Evolutionary conservation across 139 green algal species (phyloP), one percentile per base, ranked within the genome.

Genomic region (Coccomyxa sp.): DNA sequence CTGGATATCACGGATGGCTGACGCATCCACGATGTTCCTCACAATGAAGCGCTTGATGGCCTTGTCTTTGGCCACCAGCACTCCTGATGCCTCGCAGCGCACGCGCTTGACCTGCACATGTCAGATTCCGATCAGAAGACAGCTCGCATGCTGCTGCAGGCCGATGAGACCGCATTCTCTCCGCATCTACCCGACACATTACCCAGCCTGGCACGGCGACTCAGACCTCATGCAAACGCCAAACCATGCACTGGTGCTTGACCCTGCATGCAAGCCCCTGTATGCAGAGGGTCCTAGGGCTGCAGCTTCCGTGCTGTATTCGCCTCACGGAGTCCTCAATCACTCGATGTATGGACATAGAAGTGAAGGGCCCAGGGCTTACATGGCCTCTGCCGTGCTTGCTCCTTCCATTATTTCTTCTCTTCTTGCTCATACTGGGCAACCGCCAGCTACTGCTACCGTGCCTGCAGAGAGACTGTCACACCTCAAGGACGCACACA

Each of bases 11-110:
- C 96, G 95, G 79, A 99, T 95, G 73, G 96, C 96, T 18, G 94
- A 98, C 39, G 95, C 94, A 79, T 99, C 96, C 78, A 99, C 96
- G 10, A 79, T 79, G 79, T 91, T 91, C 16, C 95, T 80, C 76
- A 99, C 96, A 36, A 99, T 95, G 88, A 98, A 99, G 68, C 96
- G 89, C 95, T 99, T 99, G 89, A 99, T 97, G 55, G 96, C 96
- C 90, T 99, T 99, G 87, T 99, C 96, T 90, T 98, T 98, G 71
- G 95, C 91, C 71, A 98, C 94, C 86, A 98, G 88, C 55, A 94
- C 91, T 70, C 93, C 95, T 34, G 92, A 97, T n/a, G 93, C 89
- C 89, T 99, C 95, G 90, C 95, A 99, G 78, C 94, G 89, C 70
- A 99, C 95, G 71, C 95, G 91, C 33, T 88, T 92, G 41, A 96